Conservation (phyloP, 371 early-diverging fungal species). For the Mucor plumbeus region DNA sequence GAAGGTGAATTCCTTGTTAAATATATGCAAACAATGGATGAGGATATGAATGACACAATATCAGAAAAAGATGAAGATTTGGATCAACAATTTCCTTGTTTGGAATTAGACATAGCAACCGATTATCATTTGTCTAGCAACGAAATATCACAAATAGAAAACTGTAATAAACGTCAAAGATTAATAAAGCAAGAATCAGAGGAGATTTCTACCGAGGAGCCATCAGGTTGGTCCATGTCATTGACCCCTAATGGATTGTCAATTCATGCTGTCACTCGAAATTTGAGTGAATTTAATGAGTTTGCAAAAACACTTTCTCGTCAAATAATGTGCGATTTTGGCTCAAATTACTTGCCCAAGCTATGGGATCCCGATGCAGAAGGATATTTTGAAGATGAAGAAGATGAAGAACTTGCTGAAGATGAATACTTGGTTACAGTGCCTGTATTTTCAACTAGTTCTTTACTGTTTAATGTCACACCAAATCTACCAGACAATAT, state of each 20-base stretch:
- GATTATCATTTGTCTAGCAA: not conserved
- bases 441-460: constrained; percentile 32
- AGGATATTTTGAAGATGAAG: constrained; percentile 26
- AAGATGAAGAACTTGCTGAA: constrained; percentile 38
- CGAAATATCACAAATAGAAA: not conserved
- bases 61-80: not conserved
- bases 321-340: constrained; percentile 40
- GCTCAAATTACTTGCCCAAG: constrained; percentile 21
- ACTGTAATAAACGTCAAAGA: constrained; percentile 5
- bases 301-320: constrained; percentile 42
- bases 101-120: not conserved
- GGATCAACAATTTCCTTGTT: not conserved
- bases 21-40: constrained; percentile 33
- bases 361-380: constrained; percentile 41
- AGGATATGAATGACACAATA: not conserved
- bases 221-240: constrained; percentile 50
- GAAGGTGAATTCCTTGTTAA: constrained; percentile 49
- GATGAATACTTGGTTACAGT: constrained; percentile 48
- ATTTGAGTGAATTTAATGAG: constrained; percentile 33
- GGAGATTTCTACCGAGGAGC: constrained; percentile 13
- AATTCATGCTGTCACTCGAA: constrained; percentile 39
- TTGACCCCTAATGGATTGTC: constrained; percentile 39
- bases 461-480: constrained; percentile 11
- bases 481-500: not conserved
- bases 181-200: not conserved